Evolutionary conservation across 2,329 filamentous ascomycete species (phyloP).

Genomic region (Furcasterigmium furcatum): DNA sequence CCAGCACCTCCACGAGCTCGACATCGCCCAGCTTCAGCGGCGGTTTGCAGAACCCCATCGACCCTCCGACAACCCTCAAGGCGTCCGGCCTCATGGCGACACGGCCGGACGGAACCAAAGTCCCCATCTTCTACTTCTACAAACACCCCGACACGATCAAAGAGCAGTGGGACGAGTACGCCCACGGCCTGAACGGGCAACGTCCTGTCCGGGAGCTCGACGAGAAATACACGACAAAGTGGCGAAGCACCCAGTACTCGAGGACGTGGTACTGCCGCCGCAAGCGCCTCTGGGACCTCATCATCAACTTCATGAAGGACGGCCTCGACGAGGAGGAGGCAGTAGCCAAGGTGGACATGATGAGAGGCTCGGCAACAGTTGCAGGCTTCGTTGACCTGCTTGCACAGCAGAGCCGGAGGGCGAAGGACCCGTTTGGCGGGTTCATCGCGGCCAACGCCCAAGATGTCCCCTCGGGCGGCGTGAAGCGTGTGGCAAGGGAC

Average conservation of each 20-base stretch:
- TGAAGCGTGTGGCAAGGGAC: no score
- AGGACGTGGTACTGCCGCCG: conserved; percentile 11
- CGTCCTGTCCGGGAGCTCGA: conserved; percentile 8
- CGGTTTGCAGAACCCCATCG: no score
- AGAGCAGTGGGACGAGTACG: conserved; percentile 13
- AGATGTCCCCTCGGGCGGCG: no score
- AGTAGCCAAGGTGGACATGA: conserved; percentile 4
- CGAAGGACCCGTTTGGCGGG: neutral
- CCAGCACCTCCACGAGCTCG: no score
- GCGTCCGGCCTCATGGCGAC: neutral
- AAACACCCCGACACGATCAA: conserved; percentile 5
- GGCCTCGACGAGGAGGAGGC: conserved; percentile 7
- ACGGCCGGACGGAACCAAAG: neutral
- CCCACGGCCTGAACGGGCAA: conserved; percentile 6
- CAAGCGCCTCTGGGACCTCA: conserved; percentile 9
- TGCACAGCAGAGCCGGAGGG: neutral
- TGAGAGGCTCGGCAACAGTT: neutral
- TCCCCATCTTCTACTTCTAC: conserved; percentile 8
- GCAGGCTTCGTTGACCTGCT: no score
- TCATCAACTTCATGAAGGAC: conserved; percentile 4
- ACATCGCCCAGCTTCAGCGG: no score
- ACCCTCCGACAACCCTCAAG: neutral
- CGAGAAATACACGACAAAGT: conserved; percentile 6
- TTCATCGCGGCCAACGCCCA: no score
- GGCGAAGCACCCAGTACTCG: conserved; percentile 6